Evolutionary conservation across 495 filamentous ascomycete species (phyloP), one percentile per base, ranked within the genome.

Genomic region (Xylaria castorea): DNA sequence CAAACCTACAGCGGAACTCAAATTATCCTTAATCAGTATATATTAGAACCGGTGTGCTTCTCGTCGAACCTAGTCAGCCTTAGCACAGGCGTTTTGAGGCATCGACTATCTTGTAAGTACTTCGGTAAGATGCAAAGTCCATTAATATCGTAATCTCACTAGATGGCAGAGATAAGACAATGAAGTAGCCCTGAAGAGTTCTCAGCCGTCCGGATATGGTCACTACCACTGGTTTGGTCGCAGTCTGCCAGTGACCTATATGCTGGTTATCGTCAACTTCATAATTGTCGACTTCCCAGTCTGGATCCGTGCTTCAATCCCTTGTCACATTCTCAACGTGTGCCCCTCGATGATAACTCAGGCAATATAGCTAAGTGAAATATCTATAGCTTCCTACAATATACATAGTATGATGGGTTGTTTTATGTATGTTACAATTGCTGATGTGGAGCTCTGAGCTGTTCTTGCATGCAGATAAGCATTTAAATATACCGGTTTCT

Each of bases 391-490:
- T 22, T 61, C n/a, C 11, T 38, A 22, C 7, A 61, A 22, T 9
- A 22, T 61, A n/a, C n/a, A n/a, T n/a, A n/a, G n/a, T n/a, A 36
- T 36, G 20, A 36, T 40, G 32, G 5, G 7, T 22, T 20, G 32
- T 61, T 61, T 61, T 60, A 12, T 14, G 30, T 36, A 60, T 60
- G 20, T n/a, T 61, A 40, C 18, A 20, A 38, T 61, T 61, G 58
- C 9, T 61, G 58, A 61, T 18, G 57, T 60, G 34, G 51, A 60
- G 27, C 36, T 5, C 5, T 60, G 58, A 61, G 20, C 58, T 61
- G 58, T 61, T 20, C 58, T n/a, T 61, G 58, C 58, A 61, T 61
- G 58, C 32, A 61, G 38, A 22, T 38, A 38, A 22, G 58, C 34
- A 40, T 36, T 2, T 14, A 12, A 22, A 34, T 36, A 34, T 36